These are phyloP conservation scores for Fagopyrum homotropicum DNA, from an alignment of 148 eudicot species.

Conservation along the genomic window DNA sequence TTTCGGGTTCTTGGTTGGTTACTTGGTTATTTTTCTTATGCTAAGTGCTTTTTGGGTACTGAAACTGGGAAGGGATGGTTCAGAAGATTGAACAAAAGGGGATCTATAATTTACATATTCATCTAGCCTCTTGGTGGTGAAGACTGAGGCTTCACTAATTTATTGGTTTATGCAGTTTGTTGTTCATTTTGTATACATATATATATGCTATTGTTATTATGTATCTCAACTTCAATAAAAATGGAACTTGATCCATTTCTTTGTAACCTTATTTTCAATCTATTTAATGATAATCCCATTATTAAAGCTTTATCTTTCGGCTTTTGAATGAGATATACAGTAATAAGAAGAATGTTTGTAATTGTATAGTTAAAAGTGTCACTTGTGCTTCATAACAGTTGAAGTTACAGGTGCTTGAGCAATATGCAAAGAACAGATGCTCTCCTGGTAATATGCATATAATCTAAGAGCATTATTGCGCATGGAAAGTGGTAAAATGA, in stretches of 20 bases:
- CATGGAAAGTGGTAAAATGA: conserved; percentile 4
- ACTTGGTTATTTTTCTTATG: not conserved
- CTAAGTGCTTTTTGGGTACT: conserved; percentile 1
- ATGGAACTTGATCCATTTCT: conserved; percentile 8
- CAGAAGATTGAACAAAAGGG: conserved; percentile 12
- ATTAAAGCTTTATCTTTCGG: not conserved
- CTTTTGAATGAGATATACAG: not conserved
- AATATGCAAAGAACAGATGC: not conserved
- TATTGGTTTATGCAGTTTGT: conserved; percentile 12
- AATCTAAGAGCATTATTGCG: conserved; percentile 6
- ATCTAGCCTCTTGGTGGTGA: conserved; percentile 3
- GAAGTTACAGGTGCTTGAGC: not conserved
- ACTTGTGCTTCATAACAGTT: conserved; percentile 1
- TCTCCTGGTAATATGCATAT: not conserved
- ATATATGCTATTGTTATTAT: not conserved
- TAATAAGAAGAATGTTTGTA: not conserved
- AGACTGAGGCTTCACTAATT: conserved; percentile 11
- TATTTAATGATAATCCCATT: conserved; percentile 7
- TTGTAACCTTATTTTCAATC: conserved; percentile 6
- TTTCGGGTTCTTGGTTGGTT: not conserved
- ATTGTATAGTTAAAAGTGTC: conserved; percentile 1
- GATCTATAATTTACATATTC: conserved; percentile 4
- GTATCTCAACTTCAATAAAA: conserved; percentile 5
- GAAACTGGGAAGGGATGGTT: not conserved
- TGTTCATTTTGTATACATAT: conserved; percentile 10